Percentiles rank a stretch among this genome's conserved stretches.
phyloP scores from a whole-genome alignment of 2,329 filamentous ascomycete genomes.

The Diaporthe longicolla region DNA sequence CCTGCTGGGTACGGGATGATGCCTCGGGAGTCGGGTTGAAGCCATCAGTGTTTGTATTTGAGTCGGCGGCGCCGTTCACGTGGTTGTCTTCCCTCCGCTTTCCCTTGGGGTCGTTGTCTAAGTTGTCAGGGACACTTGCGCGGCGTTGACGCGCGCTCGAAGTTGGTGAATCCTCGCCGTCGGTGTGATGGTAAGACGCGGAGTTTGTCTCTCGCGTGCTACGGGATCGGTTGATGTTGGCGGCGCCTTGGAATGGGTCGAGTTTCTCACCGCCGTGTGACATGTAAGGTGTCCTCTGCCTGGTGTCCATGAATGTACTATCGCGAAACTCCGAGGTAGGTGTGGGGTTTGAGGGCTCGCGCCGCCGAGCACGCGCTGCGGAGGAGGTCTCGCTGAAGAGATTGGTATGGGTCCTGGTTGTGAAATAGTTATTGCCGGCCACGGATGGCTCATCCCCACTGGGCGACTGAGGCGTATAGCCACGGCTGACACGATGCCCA shows the following conservation, averaged over 20 bases:
- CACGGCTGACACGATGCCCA: constrained; percentile 60
- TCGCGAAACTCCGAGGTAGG: constrained; percentile 52
- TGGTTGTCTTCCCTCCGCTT: constrained; percentile 22
- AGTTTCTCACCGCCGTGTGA: constrained; percentile 71
- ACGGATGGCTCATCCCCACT: constrained; percentile 68
- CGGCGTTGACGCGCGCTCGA: constrained; percentile 49
- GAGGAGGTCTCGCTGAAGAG: constrained; percentile 46
- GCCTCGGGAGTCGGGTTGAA: constrained; percentile 39
- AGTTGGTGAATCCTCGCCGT: constrained; percentile 40
- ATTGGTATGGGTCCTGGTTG: constrained; percentile 48
- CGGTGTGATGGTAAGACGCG: constrained; percentile 46
- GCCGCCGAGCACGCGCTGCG: constrained; percentile 42
- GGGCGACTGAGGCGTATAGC: constrained; percentile 65
- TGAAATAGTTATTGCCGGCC: constrained; percentile 65
- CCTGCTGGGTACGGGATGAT: constrained; percentile 22
- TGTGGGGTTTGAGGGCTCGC: constrained; percentile 37
- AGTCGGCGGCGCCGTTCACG: constrained; percentile 19
- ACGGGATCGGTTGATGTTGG: constrained; percentile 41
- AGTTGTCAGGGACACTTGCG: constrained; percentile 51
- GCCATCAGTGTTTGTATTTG: constrained; percentile 33
- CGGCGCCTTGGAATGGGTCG: constrained; percentile 66
- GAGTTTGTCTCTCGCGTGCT: constrained; percentile 40
- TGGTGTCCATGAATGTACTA: constrained; percentile 60
- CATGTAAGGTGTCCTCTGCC: constrained; percentile 71
- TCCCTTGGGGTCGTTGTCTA: constrained; percentile 46